A percentile compares a stretch with the other conserved stretches of the same genome.
Evolutionary conservation across 2,329 filamentous ascomycete genomes (phyloP).

Genomic region (Monosporascus sp.): DNA sequence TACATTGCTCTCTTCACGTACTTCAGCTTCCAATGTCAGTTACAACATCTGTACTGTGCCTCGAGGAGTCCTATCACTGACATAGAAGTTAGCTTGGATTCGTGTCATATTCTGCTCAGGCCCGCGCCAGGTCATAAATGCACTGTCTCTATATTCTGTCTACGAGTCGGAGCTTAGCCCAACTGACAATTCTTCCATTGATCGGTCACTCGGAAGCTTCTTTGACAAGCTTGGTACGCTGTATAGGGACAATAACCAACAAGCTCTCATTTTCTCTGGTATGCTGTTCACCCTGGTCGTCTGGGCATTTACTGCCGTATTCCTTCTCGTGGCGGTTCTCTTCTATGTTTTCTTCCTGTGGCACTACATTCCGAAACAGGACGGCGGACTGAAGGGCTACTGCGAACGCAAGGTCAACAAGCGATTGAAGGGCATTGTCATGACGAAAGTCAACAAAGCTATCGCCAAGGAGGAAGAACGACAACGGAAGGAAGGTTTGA

Average conservation of each 20-base stretch:
- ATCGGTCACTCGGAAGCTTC: constrained; percentile 65
- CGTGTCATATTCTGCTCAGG: constrained; percentile 87
- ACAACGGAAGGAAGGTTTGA: constrained; percentile 45
- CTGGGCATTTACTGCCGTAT: constrained; percentile 78
- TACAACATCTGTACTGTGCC: neutral
- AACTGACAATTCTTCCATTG: constrained; percentile 43
- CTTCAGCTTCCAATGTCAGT: constrained; percentile 64
- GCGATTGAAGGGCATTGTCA: constrained; percentile 77
- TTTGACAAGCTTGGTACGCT: constrained; percentile 76
- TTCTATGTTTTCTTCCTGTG: constrained; percentile 88
- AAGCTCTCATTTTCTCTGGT: constrained; percentile 77
- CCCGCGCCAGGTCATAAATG: constrained; percentile 87
- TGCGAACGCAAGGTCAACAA: constrained; percentile 90
- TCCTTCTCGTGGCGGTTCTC: constrained; percentile 66
- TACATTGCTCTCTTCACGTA: constrained; percentile 90
- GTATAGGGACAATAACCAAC: constrained; percentile 66
- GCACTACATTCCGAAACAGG: constrained; percentile 79
- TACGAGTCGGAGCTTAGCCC: constrained; percentile 71
- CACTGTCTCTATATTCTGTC: constrained; percentile 79
- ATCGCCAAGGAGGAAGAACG: constrained; percentile 70
- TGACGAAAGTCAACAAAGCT: constrained; percentile 81
- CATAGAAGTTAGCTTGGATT: constrained; percentile 61
- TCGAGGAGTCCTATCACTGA: constrained; percentile 11
- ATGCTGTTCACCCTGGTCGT: constrained; percentile 91
- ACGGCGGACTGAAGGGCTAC: constrained; percentile 77